Base-by-base conservation (phyloP, 495 filamentous ascomycete species). In the Hypoxylon perforatum region DNA sequence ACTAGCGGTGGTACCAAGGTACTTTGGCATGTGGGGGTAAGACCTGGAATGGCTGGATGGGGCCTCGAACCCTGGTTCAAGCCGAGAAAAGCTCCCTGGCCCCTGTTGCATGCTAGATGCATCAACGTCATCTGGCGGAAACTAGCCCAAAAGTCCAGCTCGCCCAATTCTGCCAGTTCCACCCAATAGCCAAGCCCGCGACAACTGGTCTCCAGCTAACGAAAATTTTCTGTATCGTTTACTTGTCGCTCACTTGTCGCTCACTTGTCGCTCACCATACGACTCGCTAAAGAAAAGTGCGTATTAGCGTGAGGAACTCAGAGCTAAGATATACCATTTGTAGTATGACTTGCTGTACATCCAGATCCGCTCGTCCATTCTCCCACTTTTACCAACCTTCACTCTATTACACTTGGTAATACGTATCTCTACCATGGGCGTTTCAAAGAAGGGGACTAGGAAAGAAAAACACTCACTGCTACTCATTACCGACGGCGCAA, bases 51-150 rank as follows among this genome's bases (percentile, higher is more conserved):
- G n/a, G n/a, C n/a, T n/a, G n/a, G n/a, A n/a, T n/a, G n/a, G n/a
- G n/a, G 30, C 30, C 30, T 33, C 30, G 30, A 33, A 45, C 51
- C 57, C 57, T 33, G 57, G 51, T 57, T 36, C 21, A 30, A 21
- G 21, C 12, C n/a, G n/a, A n/a, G n/a, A n/a, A n/a, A n/a, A n/a
- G n/a, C n/a, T n/a, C n/a, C n/a, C n/a, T n/a, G n/a, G 3, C 38
- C 33, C 39, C 23, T 45, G 33, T 39, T n/a, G 1, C 12, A n/a
- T 46, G 46, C 38, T 41, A 64, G 50, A 44, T 28, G 49, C 36
- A 64, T 36, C 60, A 64, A 69, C 65, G 65, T 69, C 65, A 69
- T 64, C 46, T 22, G 44, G 60, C 51, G 60, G 60, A 58, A 55
- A 18, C 49, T 21, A 44, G 18, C 36, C 30, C 30, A 33, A 17